Percentiles rank a stretch among this genome's conserved stretches.
Conservation (phyloP, 176 grass and related monocot species). For the Canna indica region DNA sequence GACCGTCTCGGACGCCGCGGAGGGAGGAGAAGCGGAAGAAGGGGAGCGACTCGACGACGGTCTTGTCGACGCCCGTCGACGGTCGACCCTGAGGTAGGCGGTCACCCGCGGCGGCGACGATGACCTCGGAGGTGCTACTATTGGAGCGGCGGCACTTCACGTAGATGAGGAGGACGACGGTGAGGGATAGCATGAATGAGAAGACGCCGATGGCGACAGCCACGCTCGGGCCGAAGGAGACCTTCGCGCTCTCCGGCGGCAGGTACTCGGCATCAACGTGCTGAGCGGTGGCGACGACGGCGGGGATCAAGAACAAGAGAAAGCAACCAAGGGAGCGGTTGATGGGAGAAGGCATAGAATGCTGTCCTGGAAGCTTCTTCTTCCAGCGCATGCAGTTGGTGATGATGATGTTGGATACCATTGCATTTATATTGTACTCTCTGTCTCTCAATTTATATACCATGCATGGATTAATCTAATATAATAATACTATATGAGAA, state of each 20-base stretch:
- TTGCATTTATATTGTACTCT: too few relatives aligned
- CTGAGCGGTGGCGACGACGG: neutral
- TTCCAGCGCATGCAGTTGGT: too few relatives aligned
- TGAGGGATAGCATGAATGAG: constrained; percentile 68
- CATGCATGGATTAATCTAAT: too few relatives aligned
- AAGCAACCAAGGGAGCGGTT: neutral
- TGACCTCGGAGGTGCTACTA: neutral
- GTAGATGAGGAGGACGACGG: constrained; percentile 65
- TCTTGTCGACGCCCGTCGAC: constrained; percentile 24
- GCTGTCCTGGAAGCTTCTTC: too few relatives aligned
- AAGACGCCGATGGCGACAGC: constrained; percentile 74
- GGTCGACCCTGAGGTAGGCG: too few relatives aligned
- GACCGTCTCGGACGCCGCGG: constrained; percentile 49
- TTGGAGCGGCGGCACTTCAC: constrained; percentile 55
- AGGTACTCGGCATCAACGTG: neutral
- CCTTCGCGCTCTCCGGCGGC: constrained; percentile 23
- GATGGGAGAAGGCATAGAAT: neutral
- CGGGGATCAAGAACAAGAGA: neutral
- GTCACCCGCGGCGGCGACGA: neutral
- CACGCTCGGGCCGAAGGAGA: constrained; percentile 68
- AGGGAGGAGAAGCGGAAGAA: constrained; percentile 79
- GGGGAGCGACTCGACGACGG: constrained; percentile 63
- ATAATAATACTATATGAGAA: too few relatives aligned
- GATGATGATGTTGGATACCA: too few relatives aligned
- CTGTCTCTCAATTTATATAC: too few relatives aligned